Base-by-base conservation (phyloP, 805 yeast species). In the Saccharomycopsis olivae region DNA sequence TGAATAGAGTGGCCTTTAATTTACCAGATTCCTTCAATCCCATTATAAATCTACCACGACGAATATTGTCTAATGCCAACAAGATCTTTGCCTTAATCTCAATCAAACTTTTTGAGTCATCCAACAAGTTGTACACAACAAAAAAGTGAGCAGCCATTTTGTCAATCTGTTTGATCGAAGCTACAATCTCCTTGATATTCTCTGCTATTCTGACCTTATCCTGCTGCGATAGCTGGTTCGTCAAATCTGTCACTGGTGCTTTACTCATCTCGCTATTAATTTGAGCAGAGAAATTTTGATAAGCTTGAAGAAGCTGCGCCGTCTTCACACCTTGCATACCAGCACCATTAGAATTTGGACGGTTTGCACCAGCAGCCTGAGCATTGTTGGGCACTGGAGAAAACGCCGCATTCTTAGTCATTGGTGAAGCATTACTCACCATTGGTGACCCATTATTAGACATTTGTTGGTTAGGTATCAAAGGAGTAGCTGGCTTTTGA, bases 401-500 rank as follows among this genome's bases (percentile, higher is more conserved):
- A n/a, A n/a, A n/a, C n/a, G n/a, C n/a, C n/a, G n/a, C n/a, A n/a
- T n/a, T n/a, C n/a, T n/a, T n/a, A n/a, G 33, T n/a, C 11, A 28
- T 32, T 23, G 25, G 25, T 23, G 25, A 23, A n/a, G n/a, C n/a
- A n/a, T n/a, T n/a, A 23, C 10, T 8, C 6, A 23, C 10, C 34
- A 34, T 35, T 24, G 43, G 40, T 8, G 40, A 36, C 19, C 20
- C 10, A 30, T 20, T 35, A 27, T 21, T 24, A 21, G 15, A 27
- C 13, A 40, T 28, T 13, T 19, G 36, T 17, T 40, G 44, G 15
- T 31, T 35, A 11, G 19, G 33, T 3, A 35, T 18, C 25, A 40
- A 21, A 5, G 43, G 43, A 19, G 40, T 40, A 20, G 10, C 36
- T n/a, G 44, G 44, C 10, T 35, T 39, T 16, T 33, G 38, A 6